Percentiles rank a stretch among this genome's conserved stretches.
Conservation (phyloP, 495 filamentous ascomycete species). For the Penicillium coprophilum region DNA sequence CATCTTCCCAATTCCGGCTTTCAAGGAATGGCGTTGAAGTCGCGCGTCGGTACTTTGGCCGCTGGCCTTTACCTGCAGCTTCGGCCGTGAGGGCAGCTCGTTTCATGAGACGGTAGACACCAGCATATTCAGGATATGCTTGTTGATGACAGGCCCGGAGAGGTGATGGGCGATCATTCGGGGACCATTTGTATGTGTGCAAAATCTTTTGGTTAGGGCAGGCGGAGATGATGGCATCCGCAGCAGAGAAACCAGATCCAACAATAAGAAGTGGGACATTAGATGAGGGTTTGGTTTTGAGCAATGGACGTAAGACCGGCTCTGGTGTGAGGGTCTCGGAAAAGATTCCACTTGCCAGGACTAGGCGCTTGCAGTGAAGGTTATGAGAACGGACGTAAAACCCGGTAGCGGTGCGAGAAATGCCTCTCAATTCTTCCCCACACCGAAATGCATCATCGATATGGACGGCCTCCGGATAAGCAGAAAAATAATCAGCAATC, state of each 20-base stretch:
- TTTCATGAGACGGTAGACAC: conserved; percentile 65
- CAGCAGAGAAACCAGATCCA: conserved; percentile 65
- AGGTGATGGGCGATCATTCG: conserved; percentile 56
- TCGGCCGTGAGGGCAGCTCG: conserved; percentile 40
- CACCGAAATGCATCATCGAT: conserved; percentile 54
- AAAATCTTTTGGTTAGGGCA: conserved; percentile 52
- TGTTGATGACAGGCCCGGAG: conserved; percentile 61
- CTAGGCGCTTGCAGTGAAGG: conserved; percentile 58
- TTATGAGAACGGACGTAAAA: conserved; percentile 55
- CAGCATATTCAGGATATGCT: conserved; percentile 67
- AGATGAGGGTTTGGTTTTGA: conserved; percentile 25
- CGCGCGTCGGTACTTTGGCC: conserved; percentile 31
- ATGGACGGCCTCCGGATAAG: conserved; percentile 54
- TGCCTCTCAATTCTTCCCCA: conserved; percentile 40
- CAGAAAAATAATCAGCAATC: conserved; percentile 57
- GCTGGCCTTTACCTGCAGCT: conserved; percentile 17
- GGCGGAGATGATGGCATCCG: conserved; percentile 61
- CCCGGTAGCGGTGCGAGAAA: conserved; percentile 47
- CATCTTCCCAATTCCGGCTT: conserved; percentile 48
- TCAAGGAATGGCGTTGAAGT: conserved; percentile 48
- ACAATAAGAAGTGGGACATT: conserved; percentile 53
- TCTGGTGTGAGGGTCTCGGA: conserved; percentile 55
- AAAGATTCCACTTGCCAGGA: conserved; percentile 65
- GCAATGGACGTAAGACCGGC: conserved; percentile 45
- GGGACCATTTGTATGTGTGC: conserved; percentile 64